phyloP scores from a whole-genome alignment of 306 rosid genomes.

The Lablab purpureus region DNA sequence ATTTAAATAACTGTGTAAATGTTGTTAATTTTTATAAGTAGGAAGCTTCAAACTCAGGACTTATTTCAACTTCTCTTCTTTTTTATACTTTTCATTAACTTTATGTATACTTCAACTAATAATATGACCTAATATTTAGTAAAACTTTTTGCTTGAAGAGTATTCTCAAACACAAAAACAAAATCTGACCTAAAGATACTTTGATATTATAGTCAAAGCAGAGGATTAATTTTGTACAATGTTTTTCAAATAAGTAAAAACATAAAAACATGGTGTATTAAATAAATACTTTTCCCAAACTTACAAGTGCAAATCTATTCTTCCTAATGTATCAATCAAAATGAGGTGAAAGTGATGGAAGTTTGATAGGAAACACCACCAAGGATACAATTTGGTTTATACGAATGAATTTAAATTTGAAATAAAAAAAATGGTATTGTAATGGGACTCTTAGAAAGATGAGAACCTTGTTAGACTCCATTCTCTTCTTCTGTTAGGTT shows the following conservation, averaged over 20 bases:
- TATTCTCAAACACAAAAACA: conserved; percentile 29
- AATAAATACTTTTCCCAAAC: background rate
- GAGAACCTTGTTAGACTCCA: conserved; percentile 25
- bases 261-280: background rate
- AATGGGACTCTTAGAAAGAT: conserved; percentile 28
- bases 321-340: background rate
- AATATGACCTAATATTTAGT: too few species aligned
- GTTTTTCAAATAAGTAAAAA: background rate
- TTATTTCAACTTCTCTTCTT: too few species aligned
- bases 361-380: conserved; percentile 4
- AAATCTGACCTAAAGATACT: background rate
- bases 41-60: too few species aligned
- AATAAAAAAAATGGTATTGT: conserved; percentile 18
- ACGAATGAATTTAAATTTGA: conserved; percentile 4
- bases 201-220: background rate
- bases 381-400: conserved; percentile 24
- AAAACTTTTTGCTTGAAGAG: too few species aligned
- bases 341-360: conserved; percentile 1
- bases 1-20: too few species aligned
- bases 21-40: too few species aligned
- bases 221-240: background rate
- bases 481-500: conserved; percentile 12
- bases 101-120: too few species aligned
- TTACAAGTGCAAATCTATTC: too few species aligned
- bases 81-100: too few species aligned